phyloP scores from a whole-genome alignment of 2,329 filamentous ascomycete genomes.

The Cladosporium sp. region DNA sequence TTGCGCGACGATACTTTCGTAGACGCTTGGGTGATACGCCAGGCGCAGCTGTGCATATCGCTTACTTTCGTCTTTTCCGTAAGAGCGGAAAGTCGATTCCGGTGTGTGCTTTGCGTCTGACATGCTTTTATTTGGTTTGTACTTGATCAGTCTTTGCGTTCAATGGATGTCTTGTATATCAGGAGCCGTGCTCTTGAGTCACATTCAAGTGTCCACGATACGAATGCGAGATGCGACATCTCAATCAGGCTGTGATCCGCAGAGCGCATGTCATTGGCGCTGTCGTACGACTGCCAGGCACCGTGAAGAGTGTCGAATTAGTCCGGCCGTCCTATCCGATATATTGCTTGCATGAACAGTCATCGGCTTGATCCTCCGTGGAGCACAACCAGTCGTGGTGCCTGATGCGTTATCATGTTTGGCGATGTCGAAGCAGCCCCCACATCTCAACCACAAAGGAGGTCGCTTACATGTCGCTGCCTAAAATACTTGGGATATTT shows the following conservation, averaged over 20 bases:
- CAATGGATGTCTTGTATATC: background rate
- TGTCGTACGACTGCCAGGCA: background rate
- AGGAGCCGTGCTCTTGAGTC: background rate
- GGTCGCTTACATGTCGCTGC: background rate
- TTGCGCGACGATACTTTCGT: conserved; percentile 48
- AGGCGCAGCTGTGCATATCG: conserved; percentile 1
- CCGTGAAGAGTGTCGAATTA: background rate
- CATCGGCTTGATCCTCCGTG: background rate
- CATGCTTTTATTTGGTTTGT: background rate
- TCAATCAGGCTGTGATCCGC: background rate
- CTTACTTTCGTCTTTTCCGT: conserved; percentile 2
- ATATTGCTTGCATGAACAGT: background rate
- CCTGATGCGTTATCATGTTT: background rate
- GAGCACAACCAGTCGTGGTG: background rate
- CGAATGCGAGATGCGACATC: background rate
- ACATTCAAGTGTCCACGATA: background rate
- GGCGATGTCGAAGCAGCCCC: background rate
- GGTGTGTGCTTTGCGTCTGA: background rate
- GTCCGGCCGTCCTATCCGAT: background rate
- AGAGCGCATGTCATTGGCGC: background rate
- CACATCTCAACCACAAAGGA: background rate
- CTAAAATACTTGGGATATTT: background rate
- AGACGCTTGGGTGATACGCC: conserved; percentile 50
- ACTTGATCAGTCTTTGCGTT: background rate
- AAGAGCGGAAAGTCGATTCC: background rate